phyloP scores from a whole-genome alignment of 2,329 filamentous ascomycete genomes.

The Hypomyces perniciosus region DNA sequence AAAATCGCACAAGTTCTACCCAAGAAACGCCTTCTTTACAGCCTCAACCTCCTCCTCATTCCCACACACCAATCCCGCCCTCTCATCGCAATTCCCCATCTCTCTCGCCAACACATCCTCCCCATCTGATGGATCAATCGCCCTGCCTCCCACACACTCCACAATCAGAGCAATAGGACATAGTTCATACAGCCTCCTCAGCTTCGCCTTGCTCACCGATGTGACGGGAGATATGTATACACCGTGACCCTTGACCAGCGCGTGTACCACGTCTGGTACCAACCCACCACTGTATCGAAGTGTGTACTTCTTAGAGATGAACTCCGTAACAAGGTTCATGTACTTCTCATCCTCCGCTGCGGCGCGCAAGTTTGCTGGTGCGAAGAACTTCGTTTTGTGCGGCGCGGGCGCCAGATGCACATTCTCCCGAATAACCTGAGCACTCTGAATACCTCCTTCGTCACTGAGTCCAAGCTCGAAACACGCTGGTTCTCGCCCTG shows the following conservation, averaged over 20 bases:
- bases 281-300: constrained; percentile 55
- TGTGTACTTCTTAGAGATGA: constrained; percentile 49
- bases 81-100: constrained; percentile 41
- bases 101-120: constrained; percentile 33
- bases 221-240: constrained; percentile 56
- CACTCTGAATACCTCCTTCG: constrained; percentile 17
- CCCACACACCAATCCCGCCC: constrained; percentile 45
- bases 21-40: constrained; percentile 21
- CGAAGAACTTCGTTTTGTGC: constrained; percentile 51
- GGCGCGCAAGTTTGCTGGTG: constrained; percentile 55
- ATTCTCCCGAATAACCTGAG: constrained; percentile 34
- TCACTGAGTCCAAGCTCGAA: constrained; percentile 45
- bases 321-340: constrained; percentile 41
- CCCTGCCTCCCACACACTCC: constrained; percentile 53
- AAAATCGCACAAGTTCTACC: not conserved
- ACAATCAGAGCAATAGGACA: constrained; percentile 54
- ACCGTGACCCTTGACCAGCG: constrained; percentile 55
- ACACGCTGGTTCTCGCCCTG: constrained; percentile 34
- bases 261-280: constrained; percentile 56
- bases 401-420: constrained; percentile 34
- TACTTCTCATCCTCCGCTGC: constrained; percentile 48
- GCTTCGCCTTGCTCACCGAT: constrained; percentile 45
- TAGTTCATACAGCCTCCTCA: constrained; percentile 54
- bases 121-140: constrained; percentile 44
- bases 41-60: constrained; percentile 42